Evolutionary conservation across 192 early-diverging fungal genomes (phyloP), one percentile per base, ranked within the genome.

Genomic region (Phlyctochytrium planicorne): DNA sequence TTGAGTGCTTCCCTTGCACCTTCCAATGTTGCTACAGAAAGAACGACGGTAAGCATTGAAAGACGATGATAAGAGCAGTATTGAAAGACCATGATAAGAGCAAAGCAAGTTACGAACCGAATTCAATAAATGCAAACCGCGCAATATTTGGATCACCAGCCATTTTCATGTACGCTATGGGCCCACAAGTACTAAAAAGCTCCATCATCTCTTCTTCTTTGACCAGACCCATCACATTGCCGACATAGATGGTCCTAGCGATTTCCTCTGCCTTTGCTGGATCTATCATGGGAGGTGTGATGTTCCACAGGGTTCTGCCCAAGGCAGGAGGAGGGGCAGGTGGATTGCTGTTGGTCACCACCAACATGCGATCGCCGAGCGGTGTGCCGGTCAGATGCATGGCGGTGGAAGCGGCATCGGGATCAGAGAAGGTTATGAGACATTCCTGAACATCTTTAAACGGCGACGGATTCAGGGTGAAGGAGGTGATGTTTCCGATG

Each of bases 121-220:
- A 93, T 81, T 91, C 90, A 34, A 93, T 76, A 70, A 92, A 92
- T 2, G 91, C 89, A 81, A 90, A 92, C 16, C 91, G 52, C 23
- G 83, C 88, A 70, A 89, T 86, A 31, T 77, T 64, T 6, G 79
- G 82, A 63, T 91, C 89, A 0, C 91, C 91, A 0, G 91, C 90
- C 84, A 92, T 88, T 59, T 91, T 91, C 23, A 90, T 82, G 52
- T 84, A 86, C 2, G 84, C 81, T 2, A 91, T 84, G 1, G 84
- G 84, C 0, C 91, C 91, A 70, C 85, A 88, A 0, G 67, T 68
- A 0, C 76, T 62, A 68, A 91, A 91, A 60, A 82, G 78, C 16
- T 81, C 75, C 59, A 83, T 84, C 72, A 92, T 69, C 60, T 89
- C 80, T 30, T 84, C 77, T 63, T 90, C 89, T 12, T 60, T 70